Percentiles rank a stretch among this genome's conserved stretches.
These are phyloP conservation scores for Pseudopithomyces maydicus DNA, from an alignment of 2,329 filamentous ascomycete genomes.

Conservation along the genomic window DNA sequence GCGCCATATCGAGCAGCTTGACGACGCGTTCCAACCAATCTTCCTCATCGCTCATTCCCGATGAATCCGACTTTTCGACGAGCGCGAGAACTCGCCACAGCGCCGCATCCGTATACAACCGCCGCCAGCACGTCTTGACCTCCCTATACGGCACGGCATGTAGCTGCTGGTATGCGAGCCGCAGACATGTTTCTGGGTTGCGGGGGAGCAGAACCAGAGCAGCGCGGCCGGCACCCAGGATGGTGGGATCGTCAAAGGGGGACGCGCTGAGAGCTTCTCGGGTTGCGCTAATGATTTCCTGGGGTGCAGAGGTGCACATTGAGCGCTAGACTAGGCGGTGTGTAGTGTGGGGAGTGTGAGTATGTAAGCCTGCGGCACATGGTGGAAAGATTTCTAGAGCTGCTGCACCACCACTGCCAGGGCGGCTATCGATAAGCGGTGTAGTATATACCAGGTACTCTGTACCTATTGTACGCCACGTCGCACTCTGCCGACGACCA, in stretches of 20 bases:
- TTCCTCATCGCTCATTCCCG: conserved; percentile 23
- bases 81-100: conserved; percentile 63
- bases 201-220: conserved; percentile 42
- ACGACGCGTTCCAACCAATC: conserved; percentile 65
- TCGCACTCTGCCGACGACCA: too few relatives aligned
- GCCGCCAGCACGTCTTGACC: conserved; percentile 70
- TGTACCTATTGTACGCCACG: too few relatives aligned
- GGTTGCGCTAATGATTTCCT: conserved; percentile 32
- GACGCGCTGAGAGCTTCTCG: conserved; percentile 22
- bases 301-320: conserved; percentile 16
- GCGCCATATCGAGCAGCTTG: conserved; percentile 71
- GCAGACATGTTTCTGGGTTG: conserved; percentile 58
- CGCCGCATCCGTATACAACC: conserved; percentile 72
- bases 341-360: too few relatives aligned
- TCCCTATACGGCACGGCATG: conserved; percentile 72
- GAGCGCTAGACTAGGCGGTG: too few relatives aligned
- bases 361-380: too few relatives aligned
- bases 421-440: too few relatives aligned
- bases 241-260: conserved; percentile 23
- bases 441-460: too few relatives aligned
- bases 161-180: conserved; percentile 67
- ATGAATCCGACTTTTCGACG: conserved; percentile 17
- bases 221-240: conserved; percentile 50
- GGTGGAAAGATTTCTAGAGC: too few relatives aligned
- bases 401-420: too few relatives aligned